Conservation (phyloP, 768 basidiomycete genomes). For the Tulasnella sp. region DNA sequence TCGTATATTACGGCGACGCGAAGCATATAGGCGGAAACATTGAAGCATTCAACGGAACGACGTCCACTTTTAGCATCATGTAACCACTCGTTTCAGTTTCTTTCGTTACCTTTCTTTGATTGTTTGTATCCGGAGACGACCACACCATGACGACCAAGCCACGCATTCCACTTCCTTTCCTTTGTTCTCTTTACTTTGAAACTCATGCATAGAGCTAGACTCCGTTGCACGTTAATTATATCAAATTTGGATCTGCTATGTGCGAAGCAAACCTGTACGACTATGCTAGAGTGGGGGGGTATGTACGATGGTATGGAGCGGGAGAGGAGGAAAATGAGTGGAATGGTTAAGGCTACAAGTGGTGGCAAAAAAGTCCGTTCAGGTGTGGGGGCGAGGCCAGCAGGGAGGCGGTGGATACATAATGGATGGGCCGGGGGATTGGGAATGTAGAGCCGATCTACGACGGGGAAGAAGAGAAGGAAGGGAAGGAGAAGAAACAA, state of each 20-base stretch:
- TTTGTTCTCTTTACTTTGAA: neutral
- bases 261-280: neutral
- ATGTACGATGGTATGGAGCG: neutral
- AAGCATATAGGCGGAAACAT: slow-evolving; percentile 58
- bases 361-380: neutral
- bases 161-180: neutral
- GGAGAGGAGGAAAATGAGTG: neutral
- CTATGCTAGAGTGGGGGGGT: neutral
- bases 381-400: neutral
- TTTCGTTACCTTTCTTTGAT: neutral
- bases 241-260: neutral
- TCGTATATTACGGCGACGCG: slow-evolving; percentile 71
- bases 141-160: slow-evolving; percentile 13
- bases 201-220: neutral
- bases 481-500: neutral
- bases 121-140: neutral
- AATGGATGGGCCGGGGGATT: neutral
- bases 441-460: neutral
- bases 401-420: neutral
- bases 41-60: slow-evolving; percentile 57
- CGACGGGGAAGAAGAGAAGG: neutral
- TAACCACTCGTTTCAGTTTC: neutral
- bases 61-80: slow-evolving; percentile 56
- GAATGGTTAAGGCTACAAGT: neutral
- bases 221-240: neutral